Base-by-base conservation (phyloP, 257 asterid genomes). In the Solanum sparsipilum region DNA sequence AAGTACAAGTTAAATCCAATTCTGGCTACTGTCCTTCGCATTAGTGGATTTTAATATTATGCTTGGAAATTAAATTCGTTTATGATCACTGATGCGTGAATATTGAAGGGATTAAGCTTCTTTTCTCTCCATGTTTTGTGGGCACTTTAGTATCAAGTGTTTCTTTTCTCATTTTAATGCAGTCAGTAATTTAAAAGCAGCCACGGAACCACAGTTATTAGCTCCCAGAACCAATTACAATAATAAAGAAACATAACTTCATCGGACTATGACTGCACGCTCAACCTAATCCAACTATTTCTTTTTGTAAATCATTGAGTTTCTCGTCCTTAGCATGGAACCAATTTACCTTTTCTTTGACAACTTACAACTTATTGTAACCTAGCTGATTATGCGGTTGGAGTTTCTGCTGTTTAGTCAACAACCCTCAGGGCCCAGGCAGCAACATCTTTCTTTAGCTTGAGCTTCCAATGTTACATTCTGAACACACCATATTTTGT, bases 401-500 rank as follows among this genome's bases (percentile, higher is more conserved):
- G 44, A 27, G 85, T 29, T 29, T 81, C 41, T 7, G 18, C 29
- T 81, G 27, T 48, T 48, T 6, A 35, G 8, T 52, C 44, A 81
- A 81, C 20, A 46, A 18, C 20, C 38, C 68, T 9, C 1, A 5
- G 20, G 9, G 13, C 46, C 0, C 9, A 8, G 70, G 16, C 85
- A 81, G 70, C 70, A 48, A 29, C 85, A 46, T 81, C 27, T 46
- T 48, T 46, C 11, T 81, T 18, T 5, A 48, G 70, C 29, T 81
- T 29, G 27, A 31, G 70, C 11, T 48, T 29, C 21, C 20, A 81
- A 20, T 52, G 63, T 93, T 87, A 97, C 99, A 97, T 97, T 92
- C 99, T 95, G 92, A 97, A 96, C 84, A 97, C 98, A 38, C 99
- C 99, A 83, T 68, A 97, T 86, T 93, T 94, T 87, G 99, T 97